Conservation (phyloP, 345 rosid genomes). For the Populus euphratica region DNA sequence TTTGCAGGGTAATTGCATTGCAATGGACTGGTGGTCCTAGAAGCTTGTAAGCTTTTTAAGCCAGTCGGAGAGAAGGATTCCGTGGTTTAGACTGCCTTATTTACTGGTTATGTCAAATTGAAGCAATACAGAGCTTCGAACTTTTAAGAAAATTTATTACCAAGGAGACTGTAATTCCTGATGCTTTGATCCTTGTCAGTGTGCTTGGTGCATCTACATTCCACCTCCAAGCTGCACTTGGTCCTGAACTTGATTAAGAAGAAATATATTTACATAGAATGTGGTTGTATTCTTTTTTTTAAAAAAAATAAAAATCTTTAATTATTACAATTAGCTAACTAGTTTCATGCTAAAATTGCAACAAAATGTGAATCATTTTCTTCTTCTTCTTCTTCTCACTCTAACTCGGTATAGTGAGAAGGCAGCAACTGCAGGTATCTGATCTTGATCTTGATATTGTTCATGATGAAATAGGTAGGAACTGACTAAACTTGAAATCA, state of each 20-base stretch:
- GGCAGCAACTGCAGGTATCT: too few relatives aligned
- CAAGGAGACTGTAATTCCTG: conserved; percentile 21
- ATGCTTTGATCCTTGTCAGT: conserved; percentile 44
- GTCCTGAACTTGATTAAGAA: conserved; percentile 11
- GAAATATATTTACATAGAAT: too few relatives aligned
- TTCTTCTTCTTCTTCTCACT: too few relatives aligned
- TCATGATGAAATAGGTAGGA: too few relatives aligned
- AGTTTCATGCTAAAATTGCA: too few relatives aligned
- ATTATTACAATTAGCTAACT: too few relatives aligned
- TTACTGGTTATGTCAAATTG: conserved; percentile 43
- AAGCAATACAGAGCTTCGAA: conserved; percentile 39
- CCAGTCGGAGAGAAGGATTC: conserved; percentile 32
- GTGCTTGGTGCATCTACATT: conserved; percentile 45
- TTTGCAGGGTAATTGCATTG: conserved; percentile 28
- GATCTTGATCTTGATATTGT: too few relatives aligned
- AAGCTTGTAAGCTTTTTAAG: conserved; percentile 42
- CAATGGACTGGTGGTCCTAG: conserved; percentile 30
- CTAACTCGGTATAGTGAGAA: too few relatives aligned
- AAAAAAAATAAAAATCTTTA: too few relatives aligned
- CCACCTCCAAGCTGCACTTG: conserved; percentile 29
- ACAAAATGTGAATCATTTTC: too few relatives aligned
- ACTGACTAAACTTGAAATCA: too few relatives aligned
- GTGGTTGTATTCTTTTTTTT: too few relatives aligned
- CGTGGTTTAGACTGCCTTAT: conserved; percentile 45
- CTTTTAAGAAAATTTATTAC: conserved; percentile 28